Percentiles rank a stretch among this genome's conserved stretches.
Conservation (phyloP, 2,329 filamentous ascomycete genomes). For the Hirsutella minnesotensis region DNA sequence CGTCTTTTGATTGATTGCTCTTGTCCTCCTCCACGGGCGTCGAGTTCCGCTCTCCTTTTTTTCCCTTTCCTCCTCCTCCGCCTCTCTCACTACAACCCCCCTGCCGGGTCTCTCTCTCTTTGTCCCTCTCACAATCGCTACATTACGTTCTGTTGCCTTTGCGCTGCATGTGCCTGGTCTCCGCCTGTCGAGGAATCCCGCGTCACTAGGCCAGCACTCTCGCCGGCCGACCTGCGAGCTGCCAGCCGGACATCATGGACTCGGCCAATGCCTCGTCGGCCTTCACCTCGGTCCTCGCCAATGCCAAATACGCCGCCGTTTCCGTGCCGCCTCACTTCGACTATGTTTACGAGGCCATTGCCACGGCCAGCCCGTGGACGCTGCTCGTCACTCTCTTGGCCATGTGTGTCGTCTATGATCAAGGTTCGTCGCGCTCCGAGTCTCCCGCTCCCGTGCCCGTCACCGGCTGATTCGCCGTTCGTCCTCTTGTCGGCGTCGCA, state of each 20-base stretch:
- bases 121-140: too few species aligned
- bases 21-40: too few species aligned
- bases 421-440: slow-evolving; percentile 49
- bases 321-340: slow-evolving; percentile 44
- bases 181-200: not conserved
- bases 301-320: slow-evolving; percentile 38
- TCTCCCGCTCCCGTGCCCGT: too few species aligned
- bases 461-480: not conserved
- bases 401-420: slow-evolving; percentile 71
- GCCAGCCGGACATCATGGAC: slow-evolving; percentile 27
- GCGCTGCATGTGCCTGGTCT: too few species aligned
- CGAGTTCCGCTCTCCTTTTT: too few species aligned
- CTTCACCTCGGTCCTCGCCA: slow-evolving; percentile 58
- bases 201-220: not conserved
- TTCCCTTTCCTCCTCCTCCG: too few species aligned
- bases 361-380: slow-evolving; percentile 47
- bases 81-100: too few species aligned
- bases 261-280: slow-evolving; percentile 51
- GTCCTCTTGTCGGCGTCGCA: not conserved
- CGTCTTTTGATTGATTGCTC: too few species aligned
- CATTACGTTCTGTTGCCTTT: too few species aligned
- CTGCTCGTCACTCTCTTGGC: slow-evolving; percentile 59
- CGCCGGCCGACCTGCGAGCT: not conserved
- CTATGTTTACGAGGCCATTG: slow-evolving; percentile 40
- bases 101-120: too few species aligned